Base-by-base conservation (phyloP, 805 yeast genomes). In the Allodekkera sacchari region DNA sequence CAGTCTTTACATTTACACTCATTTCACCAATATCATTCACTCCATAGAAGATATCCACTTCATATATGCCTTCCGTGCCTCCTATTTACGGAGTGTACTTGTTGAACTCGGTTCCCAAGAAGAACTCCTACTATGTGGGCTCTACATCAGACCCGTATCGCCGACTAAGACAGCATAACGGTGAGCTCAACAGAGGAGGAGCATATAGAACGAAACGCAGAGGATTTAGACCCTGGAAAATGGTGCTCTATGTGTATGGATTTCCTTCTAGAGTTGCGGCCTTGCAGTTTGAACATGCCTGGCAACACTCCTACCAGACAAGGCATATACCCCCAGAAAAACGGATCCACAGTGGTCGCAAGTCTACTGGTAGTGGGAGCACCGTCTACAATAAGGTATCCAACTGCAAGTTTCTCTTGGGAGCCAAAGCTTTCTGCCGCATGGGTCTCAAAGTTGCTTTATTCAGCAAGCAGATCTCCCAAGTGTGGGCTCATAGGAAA, bases 241-340 rank as follows among this genome's bases (percentile, higher is more conserved):
- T 79, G 77, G 50, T 66, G 0, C 38, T 71, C 33, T 44, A 76
- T 3, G 80, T 84, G 1, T 62, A 78, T 45, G 87, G 88, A 3
- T 83, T 84, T 47, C 84, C 84, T 0, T 71, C 75, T 6, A 74
- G 71, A 38, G 62, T 77, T 3, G 55, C 77, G 3, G 94, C 94
- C 0, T 54, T 84, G 31, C 88, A 76, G 52, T 83, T 83, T 53
- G 95, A 84, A 46, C 87, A 81, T 53, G 88, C 94, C 2, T 78
- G 83, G 73, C 94, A 83, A 43, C 92, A 83, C 51, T 61, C 77
- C 1, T 63, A 77, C 39, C 64, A 61, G 31, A 77, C 94, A 0
- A 59, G 85, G 23, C 83, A 74, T 46, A 72, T 83, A 4, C 47
- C 53, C 2, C 39, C 42, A 0, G 53, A 48, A 3, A 49, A 50